Conservation (phyloP, 2,329 filamentous ascomycete genomes). For the Penicillium sumatraense region DNA sequence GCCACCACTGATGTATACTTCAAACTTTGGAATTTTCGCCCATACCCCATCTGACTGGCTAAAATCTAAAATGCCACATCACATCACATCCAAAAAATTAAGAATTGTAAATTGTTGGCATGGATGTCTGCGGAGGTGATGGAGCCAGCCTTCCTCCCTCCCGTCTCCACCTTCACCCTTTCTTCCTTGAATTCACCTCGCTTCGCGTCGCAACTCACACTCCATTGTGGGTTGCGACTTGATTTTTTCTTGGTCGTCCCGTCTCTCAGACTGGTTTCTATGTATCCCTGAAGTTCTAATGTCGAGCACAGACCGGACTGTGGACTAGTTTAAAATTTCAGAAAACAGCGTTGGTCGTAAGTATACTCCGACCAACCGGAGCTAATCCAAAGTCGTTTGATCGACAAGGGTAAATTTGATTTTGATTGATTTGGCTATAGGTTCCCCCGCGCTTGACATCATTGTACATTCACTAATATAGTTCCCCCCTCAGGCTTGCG, state of each 20-base stretch:
- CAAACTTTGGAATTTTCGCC: background rate
- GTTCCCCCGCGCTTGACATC: background rate
- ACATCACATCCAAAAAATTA: background rate
- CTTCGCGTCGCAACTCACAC: background rate
- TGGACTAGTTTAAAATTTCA: too few species aligned
- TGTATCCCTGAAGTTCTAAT: too few species aligned
- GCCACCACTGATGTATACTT: background rate
- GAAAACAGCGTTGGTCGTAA: background rate
- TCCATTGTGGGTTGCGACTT: too few species aligned
- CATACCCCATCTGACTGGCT: background rate
- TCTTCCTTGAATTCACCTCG: background rate
- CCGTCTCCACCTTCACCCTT: background rate
- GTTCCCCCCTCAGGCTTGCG: too few species aligned
- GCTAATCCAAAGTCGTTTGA: background rate
- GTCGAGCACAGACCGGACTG: background rate
- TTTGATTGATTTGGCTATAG: background rate
- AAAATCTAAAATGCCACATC: background rate
- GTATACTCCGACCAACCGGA: background rate
- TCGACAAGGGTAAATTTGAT: background rate
- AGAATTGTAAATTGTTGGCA: background rate
- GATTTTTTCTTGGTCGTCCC: too few species aligned
- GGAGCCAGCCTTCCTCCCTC: background rate
- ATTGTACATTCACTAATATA: background rate
- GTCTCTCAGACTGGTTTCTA: too few species aligned
- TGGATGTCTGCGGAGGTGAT: background rate